A percentile compares a stretch with the other conserved stretches of the same genome.
Conservation (phyloP, 768 basidiomycete species). For the Boletales sp. region DNA sequence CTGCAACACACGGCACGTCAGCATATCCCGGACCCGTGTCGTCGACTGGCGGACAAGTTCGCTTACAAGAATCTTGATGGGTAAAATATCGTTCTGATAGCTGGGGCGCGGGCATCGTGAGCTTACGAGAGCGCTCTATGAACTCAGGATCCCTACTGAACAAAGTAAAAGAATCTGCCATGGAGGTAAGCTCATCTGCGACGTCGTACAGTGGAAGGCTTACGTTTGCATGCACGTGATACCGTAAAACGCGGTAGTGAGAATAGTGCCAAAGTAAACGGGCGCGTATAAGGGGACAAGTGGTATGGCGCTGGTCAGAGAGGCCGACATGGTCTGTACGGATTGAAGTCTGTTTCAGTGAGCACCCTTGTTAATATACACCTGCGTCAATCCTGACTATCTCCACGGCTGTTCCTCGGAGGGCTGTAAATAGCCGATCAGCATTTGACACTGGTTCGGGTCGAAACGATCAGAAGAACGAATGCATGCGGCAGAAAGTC, state of each 20-base stretch:
- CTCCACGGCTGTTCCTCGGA: too few species aligned
- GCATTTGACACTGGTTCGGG: too few species aligned
- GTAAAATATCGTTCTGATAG: neutral
- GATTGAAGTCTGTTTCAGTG: too few species aligned
- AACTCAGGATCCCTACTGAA: neutral
- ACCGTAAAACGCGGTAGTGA: neutral
- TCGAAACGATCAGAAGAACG: too few species aligned
- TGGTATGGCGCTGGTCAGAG: neutral
- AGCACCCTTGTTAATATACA: too few species aligned
- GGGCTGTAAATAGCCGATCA: too few species aligned
- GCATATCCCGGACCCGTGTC: neutral
- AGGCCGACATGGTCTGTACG: neutral
- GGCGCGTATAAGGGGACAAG: neutral
- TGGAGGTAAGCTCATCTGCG: neutral
- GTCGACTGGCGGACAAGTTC: neutral
- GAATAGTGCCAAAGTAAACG: neutral
- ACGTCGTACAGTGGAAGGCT: neutral
- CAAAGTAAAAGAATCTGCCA: neutral
- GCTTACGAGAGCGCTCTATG: neutral
- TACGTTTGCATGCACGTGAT: neutral
- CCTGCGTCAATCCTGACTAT: too few species aligned
- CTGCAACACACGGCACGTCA: neutral
- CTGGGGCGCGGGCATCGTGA: neutral
- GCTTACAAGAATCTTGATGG: neutral
- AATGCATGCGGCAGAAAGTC: too few species aligned